A percentile compares a stretch with the other conserved stretches of the same genome.
Conservation (phyloP, 495 filamentous ascomycete species). For the Aspergillus homomorphus region DNA sequence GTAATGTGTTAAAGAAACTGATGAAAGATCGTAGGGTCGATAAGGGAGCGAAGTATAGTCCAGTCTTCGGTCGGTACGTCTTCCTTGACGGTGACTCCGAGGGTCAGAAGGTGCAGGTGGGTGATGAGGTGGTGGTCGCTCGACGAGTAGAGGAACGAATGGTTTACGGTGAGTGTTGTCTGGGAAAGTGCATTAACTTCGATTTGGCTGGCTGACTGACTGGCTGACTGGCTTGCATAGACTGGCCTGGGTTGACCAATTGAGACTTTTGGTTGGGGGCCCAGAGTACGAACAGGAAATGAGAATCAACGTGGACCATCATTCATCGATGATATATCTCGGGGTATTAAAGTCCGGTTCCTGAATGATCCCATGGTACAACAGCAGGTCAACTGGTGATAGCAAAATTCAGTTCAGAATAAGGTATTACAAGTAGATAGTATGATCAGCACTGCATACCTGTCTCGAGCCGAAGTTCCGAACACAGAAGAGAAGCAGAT, state of each 20-base stretch:
- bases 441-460: too few relatives aligned
- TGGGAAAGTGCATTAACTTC: not conserved
- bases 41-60: conserved; percentile 65
- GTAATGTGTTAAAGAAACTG: conserved; percentile 69
- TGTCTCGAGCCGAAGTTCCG: too few relatives aligned
- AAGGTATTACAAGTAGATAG: too few relatives aligned
- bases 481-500: too few relatives aligned
- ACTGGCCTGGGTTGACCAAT: conserved; percentile 30
- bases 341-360: too few relatives aligned
- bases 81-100: conserved; percentile 49
- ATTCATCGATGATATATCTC: too few relatives aligned
- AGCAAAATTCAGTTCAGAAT: too few relatives aligned
- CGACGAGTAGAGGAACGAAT: conserved; percentile 57
- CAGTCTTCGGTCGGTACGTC: conserved; percentile 80
- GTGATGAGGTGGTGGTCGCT: conserved; percentile 66
- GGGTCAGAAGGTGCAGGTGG: conserved; percentile 52
- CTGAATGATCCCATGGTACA: too few relatives aligned
- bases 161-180: conserved; percentile 55
- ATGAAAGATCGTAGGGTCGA: conserved; percentile 79
- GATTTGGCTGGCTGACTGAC: conserved; percentile 13
- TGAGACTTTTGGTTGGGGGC: conserved; percentile 5
- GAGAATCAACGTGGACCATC: too few relatives aligned
- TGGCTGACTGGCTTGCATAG: conserved; percentile 21
- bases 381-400: too few relatives aligned
- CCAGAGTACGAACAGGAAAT: not conserved